These are phyloP conservation scores for Fusarium sublunatum DNA, from an alignment of 2,329 filamentous ascomycete genomes.

Conservation along the genomic window DNA sequence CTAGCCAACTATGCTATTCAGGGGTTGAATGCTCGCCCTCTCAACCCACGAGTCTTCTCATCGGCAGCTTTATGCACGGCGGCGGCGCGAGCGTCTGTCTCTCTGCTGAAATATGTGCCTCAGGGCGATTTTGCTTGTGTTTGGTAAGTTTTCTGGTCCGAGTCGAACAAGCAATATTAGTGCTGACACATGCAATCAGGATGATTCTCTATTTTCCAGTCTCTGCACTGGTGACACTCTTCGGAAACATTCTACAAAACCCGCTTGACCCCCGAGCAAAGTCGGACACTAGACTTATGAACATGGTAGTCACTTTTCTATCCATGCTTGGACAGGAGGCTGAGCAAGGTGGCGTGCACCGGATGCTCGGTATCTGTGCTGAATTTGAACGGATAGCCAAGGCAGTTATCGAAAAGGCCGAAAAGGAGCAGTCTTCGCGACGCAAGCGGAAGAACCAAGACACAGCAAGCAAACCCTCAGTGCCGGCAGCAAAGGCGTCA, in stretches of 20 bases:
- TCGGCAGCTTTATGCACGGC: conserved; percentile 93
- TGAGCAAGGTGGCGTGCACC: conserved; percentile 88
- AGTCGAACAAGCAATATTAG: background rate
- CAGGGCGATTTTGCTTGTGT: conserved; percentile 95
- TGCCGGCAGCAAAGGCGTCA: conserved; percentile 9
- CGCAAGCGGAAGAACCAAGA: conserved; percentile 86
- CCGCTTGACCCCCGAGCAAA: conserved; percentile 88
- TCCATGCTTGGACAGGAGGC: conserved; percentile 90
- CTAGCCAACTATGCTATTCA: conserved; percentile 95
- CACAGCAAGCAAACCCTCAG: conserved; percentile 29
- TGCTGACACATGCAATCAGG: conserved; percentile 59
- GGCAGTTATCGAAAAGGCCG: conserved; percentile 89
- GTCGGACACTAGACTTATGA: conserved; percentile 92
- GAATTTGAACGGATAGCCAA: conserved; percentile 96
- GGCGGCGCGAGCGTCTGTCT: conserved; percentile 91
- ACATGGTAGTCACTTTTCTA: conserved; percentile 89
- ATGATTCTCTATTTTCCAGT: conserved; percentile 97
- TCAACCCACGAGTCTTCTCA: conserved; percentile 95
- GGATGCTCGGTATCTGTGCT: conserved; percentile 93
- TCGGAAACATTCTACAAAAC: conserved; percentile 96
- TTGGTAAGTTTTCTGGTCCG: conserved; percentile 71
- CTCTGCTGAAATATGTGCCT: conserved; percentile 93
- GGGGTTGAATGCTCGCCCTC: conserved; percentile 86
- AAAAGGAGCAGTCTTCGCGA: conserved; percentile 82
- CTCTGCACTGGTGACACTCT: conserved; percentile 91